Conservation (phyloP, 352 stramenopile species). For the Phytopythium litorale region DNA sequence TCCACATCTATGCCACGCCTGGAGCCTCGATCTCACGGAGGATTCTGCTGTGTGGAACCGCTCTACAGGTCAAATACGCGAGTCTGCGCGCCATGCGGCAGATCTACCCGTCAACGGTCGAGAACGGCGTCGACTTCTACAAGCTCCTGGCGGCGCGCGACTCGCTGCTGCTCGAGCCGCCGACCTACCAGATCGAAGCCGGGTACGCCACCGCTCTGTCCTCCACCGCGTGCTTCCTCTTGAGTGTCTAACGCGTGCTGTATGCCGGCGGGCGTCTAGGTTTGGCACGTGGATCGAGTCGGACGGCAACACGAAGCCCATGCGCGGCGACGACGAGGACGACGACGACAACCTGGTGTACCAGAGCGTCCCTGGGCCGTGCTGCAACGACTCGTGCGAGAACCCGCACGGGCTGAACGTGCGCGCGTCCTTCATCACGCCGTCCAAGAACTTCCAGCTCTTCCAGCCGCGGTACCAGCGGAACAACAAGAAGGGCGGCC, state of each 20-base stretch:
- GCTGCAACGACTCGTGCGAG: slow-evolving; percentile 80
- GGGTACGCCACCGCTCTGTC: slow-evolving; percentile 20
- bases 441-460: slow-evolving; percentile 73
- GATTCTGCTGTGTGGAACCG: not conserved
- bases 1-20: not conserved
- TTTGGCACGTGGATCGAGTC: slow-evolving; percentile 85
- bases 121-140: slow-evolving; percentile 71
- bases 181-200: slow-evolving; percentile 82
- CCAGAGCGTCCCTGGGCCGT: slow-evolving; percentile 68
- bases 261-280: slow-evolving; percentile 6
- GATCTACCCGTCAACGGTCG: slow-evolving; percentile 63
- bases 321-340: slow-evolving; percentile 62
- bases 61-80: slow-evolving; percentile 75
- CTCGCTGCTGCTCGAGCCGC: slow-evolving; percentile 70
- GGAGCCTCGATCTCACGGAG: not conserved
- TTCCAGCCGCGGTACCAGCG: slow-evolving; percentile 82
- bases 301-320: slow-evolving; percentile 73
- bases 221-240: not conserved
- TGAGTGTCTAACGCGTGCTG: not conserved
- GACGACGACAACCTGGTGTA: slow-evolving; percentile 70
- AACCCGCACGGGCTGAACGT: slow-evolving; percentile 80
- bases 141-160: slow-evolving; percentile 73
- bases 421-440: slow-evolving; percentile 72
- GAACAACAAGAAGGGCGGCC: slow-evolving; percentile 89
- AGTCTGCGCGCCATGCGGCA: slow-evolving; percentile 66